phyloP scores from a whole-genome alignment of 2,329 filamentous ascomycete species.

The Pleurostoma richardsiae region DNA sequence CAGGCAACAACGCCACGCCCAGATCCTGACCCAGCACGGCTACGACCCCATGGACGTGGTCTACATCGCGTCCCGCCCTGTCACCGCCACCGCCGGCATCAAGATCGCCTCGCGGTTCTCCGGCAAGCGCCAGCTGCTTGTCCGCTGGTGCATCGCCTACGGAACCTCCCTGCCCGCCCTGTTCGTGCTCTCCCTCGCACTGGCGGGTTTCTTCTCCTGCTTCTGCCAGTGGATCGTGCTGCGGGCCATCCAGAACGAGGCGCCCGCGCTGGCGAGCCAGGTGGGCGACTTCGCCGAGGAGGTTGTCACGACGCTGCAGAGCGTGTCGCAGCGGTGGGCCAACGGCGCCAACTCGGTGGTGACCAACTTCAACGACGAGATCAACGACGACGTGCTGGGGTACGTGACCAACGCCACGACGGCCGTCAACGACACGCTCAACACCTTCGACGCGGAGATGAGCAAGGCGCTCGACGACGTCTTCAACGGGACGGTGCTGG shows the following conservation, averaged over 20 bases:
- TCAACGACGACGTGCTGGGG: slow-evolving; percentile 81
- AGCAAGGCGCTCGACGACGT: slow-evolving; percentile 66
- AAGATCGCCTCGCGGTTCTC: slow-evolving; percentile 62
- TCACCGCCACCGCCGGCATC: slow-evolving; percentile 68
- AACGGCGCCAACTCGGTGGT: slow-evolving; percentile 70
- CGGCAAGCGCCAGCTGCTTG: slow-evolving; percentile 62
- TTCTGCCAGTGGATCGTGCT: slow-evolving; percentile 80
- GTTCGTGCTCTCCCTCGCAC: slow-evolving; percentile 77
- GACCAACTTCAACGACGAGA: slow-evolving; percentile 42
- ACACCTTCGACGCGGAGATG: slow-evolving; percentile 75
- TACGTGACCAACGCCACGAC: slow-evolving; percentile 82
- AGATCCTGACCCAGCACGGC: slow-evolving; percentile 58
- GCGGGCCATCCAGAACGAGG: slow-evolving; percentile 64
- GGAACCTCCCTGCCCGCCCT: slow-evolving; percentile 79
- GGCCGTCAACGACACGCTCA: slow-evolving; percentile 82
- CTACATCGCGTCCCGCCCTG: slow-evolving; percentile 79
- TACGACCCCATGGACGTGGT: slow-evolving; percentile 83
- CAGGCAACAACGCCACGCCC: slow-evolving; percentile 63
- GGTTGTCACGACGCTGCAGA: slow-evolving; percentile 67
- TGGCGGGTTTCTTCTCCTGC: slow-evolving; percentile 78
- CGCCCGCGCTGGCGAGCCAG: slow-evolving; percentile 68
- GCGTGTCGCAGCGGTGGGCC: slow-evolving; percentile 73
- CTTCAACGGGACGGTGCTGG: slow-evolving; percentile 78
- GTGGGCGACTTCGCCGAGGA: slow-evolving; percentile 76
- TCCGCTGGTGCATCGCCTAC: slow-evolving; percentile 82